Base-by-base conservation (phyloP, 1,284 basidiomycete species). In the Leccinum angustisporum region DNA sequence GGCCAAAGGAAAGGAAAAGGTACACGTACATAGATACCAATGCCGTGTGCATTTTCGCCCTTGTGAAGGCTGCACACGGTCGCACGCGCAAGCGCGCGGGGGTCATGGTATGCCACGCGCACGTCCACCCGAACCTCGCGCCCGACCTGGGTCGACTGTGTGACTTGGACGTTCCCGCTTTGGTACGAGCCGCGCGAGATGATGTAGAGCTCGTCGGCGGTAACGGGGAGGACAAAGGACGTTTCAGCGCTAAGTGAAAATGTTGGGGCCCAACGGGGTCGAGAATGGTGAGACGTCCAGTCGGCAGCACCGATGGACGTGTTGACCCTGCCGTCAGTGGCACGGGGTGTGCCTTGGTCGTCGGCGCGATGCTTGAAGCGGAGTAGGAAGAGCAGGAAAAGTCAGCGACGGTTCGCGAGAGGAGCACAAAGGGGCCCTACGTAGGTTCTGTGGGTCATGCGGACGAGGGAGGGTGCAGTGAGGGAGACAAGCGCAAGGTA, bases 11-110 rank as follows among this genome's bases (percentile, higher is more conserved):
- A 27, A 25, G 25, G 18, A 25, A 36, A 36, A 30, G 30, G 5
- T 13, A 3, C 6, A 59, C 59, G 68, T 57, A 80, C 80, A 50
- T 76, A 79, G 52, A 81, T 74, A 0, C 80, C 79, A 38, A 82
- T 63, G 27, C 80, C 81, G 55, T 75, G 61, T 43, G 69, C 68
- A 9, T 71, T 69, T 10, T 72, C 72, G 1, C 57, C 59, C 18
- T 70, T 68, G 25, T 65, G 67, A 1, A 81, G 63, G 8, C 61
- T 64, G 60, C 77, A 80, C 16, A 81, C 69, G 16, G 72, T 66
- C 33, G 75, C 70, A 6, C 64, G 66, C n/a, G 72, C 69, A 4
- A 79, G 67, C 3, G 67, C 68, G 6, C 67, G 62, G 16, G 63
- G 56, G 21, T 66, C 33, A 25, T 66, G 59, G 58, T 79, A 80